These are phyloP conservation scores for Papilionanthe hybrid DNA, from an alignment of 116 monocot genomes.

Conservation along the genomic window DNA sequence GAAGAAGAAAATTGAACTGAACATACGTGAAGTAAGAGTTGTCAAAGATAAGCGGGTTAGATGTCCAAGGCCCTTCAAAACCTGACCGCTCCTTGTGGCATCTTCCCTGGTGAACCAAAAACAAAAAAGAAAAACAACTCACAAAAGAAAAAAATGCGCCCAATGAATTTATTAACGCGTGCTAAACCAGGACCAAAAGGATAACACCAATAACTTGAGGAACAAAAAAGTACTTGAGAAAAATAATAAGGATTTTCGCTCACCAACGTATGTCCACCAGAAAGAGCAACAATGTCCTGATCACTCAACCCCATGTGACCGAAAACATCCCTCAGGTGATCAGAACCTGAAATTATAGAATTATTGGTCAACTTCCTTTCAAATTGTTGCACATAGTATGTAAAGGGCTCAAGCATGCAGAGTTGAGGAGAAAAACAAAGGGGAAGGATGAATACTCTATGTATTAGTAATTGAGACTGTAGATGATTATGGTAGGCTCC, in stretches of 20 bases:
- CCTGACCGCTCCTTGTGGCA: slow-evolving; percentile 89
- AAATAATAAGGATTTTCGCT: slow-evolving; percentile 2
- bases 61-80: slow-evolving; percentile 88
- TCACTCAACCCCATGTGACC: slow-evolving; percentile 57
- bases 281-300: slow-evolving; percentile 58
- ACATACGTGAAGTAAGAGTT: slow-evolving; percentile 84
- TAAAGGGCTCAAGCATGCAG: background rate
- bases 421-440: no score
- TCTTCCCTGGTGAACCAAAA: slow-evolving; percentile 21
- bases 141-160: background rate
- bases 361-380: background rate
- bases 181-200: background rate
- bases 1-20: background rate
- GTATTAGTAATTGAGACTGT: no score
- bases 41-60: slow-evolving; percentile 77
- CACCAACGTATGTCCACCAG: slow-evolving; percentile 54
- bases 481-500: no score
- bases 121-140: background rate
- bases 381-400: background rate
- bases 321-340: slow-evolving; percentile 53
- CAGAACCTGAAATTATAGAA: slow-evolving; percentile 26
- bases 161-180: background rate
- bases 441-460: no score
- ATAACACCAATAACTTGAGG: background rate
- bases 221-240: background rate